Evolutionary conservation across 495 filamentous ascomycete genomes (phyloP).

Genomic region (Aspergillus carlsbadensis): DNA sequence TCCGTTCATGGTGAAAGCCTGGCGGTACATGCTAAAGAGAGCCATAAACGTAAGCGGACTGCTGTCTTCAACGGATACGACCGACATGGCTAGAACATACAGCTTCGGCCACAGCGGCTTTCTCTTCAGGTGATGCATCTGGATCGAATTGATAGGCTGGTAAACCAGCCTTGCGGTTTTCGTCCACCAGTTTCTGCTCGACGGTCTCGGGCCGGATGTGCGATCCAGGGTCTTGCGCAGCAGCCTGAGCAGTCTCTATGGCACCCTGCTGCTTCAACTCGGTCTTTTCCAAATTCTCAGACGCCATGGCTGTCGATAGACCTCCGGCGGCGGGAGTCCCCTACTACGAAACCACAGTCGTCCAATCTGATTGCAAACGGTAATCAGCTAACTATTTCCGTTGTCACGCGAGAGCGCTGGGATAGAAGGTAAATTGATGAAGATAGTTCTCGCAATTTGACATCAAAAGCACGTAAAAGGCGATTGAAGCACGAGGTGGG

Average conservation of each 20-base stretch:
- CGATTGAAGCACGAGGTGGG: neutral
- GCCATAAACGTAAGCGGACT: conserved; percentile 22
- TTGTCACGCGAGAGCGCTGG: neutral
- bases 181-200: conserved; percentile 67
- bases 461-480: neutral
- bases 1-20: conserved; percentile 62
- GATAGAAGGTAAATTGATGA: neutral
- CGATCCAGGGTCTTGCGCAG: conserved; percentile 62
- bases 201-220: conserved; percentile 66
- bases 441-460: neutral
- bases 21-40: conserved; percentile 53
- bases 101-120: conserved; percentile 72
- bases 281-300: conserved; percentile 30
- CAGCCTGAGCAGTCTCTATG: conserved; percentile 55
- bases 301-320: conserved; percentile 37
- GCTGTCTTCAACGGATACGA: neutral
- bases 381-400: neutral
- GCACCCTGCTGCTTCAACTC: conserved; percentile 81
- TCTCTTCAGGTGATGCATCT: conserved; percentile 78
- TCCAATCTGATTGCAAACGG: conserved; percentile 2
- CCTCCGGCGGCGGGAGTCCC: conserved; percentile 18
- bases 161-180: conserved; percentile 73
- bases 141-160: conserved; percentile 85
- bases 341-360: conserved; percentile 16
- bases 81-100: conserved; percentile 51